These are phyloP conservation scores for Cicer judaicum DNA, from an alignment of 306 rosid genomes.

Conservation along the genomic window DNA sequence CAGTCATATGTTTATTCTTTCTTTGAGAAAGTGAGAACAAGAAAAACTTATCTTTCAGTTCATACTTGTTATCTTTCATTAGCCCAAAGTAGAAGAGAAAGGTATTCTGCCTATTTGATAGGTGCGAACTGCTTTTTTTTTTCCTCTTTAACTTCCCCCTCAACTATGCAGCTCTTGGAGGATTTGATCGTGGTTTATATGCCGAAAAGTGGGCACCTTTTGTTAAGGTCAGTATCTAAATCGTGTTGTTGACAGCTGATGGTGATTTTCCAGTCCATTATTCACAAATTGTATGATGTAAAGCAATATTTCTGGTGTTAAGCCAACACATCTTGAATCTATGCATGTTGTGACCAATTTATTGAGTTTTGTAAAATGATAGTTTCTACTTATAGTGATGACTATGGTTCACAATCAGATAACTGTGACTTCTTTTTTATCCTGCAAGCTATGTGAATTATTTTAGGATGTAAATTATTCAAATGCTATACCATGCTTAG, in stretches of 20 bases:
- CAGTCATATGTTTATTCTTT: slow-evolving; percentile 12
- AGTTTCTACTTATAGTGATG: slow-evolving; percentile 10
- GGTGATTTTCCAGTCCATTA: slow-evolving; percentile 21
- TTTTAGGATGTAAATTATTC: slow-evolving; percentile 20
- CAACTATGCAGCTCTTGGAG: slow-evolving; percentile 76
- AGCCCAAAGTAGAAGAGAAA: not conserved
- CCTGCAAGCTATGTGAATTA: not conserved
- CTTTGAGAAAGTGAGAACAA: slow-evolving; percentile 32
- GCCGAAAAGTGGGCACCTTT: slow-evolving; percentile 92
- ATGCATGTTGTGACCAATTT: slow-evolving; percentile 19
- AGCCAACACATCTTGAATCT: slow-evolving; percentile 9
- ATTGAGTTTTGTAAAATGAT: slow-evolving; percentile 7
- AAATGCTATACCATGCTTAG: slow-evolving; percentile 13
- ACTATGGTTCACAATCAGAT: slow-evolving; percentile 24
- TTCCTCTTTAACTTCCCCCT: slow-evolving; percentile 14
- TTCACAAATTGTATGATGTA: slow-evolving; percentile 30
- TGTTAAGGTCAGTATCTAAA: slow-evolving; percentile 53
- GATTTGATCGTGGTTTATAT: slow-evolving; percentile 77
- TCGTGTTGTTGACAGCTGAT: not conserved
- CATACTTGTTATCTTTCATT: not conserved
- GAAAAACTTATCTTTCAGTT: slow-evolving; percentile 11
- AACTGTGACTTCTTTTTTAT: not conserved
- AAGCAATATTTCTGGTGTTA: slow-evolving; percentile 22
- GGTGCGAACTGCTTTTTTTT: slow-evolving; percentile 9
- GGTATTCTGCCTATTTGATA: slow-evolving; percentile 25